Evolutionary conservation across 306 rosid genomes (phyloP).

Genomic region (Vicia sativa): DNA sequence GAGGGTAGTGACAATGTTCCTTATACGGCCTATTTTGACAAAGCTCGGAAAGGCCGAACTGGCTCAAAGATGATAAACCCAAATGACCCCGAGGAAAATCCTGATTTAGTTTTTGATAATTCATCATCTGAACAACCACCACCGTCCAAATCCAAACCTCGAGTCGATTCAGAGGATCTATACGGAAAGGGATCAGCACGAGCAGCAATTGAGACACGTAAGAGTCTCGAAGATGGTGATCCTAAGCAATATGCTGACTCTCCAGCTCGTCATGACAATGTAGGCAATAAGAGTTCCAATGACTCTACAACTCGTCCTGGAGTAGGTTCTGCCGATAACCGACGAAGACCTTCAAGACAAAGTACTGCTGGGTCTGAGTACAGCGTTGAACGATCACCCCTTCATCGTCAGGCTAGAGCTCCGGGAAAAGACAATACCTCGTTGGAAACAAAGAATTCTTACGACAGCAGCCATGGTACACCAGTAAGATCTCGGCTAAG

Average conservation of each 20-base stretch:
- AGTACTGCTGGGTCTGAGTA: conserved; percentile 64
- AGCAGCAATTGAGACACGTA: conserved; percentile 46
- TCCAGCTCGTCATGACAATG: conserved; percentile 60
- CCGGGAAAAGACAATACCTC: conserved; percentile 65
- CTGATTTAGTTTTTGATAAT: conserved; percentile 47
- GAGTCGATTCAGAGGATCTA: conserved; percentile 44
- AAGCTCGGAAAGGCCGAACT: conserved; percentile 84
- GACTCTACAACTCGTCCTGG: conserved; percentile 49
- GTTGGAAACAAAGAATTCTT: conserved; percentile 65
- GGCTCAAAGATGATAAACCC: conserved; percentile 78
- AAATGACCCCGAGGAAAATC: conserved; percentile 78
- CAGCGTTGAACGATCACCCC: conserved; percentile 84
- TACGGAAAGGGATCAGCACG: conserved; percentile 40
- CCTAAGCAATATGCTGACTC: conserved; percentile 56
- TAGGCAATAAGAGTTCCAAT: conserved; percentile 42
- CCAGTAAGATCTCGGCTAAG: conserved; percentile 71
- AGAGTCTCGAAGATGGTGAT: conserved; percentile 65
- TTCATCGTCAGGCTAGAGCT: conserved; percentile 72
- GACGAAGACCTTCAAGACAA: conserved; percentile 57
- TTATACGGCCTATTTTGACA: conserved; percentile 85
- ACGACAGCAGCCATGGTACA: conserved; percentile 74
- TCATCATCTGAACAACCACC: conserved; percentile 51
- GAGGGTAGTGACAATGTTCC: conserved; percentile 83
- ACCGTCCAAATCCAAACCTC: conserved; percentile 49
- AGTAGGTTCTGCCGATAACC: conserved; percentile 56